These are phyloP conservation scores for Monilinia aucupariae DNA, from an alignment of 2,329 filamentous ascomycete genomes.

Conservation along the genomic window DNA sequence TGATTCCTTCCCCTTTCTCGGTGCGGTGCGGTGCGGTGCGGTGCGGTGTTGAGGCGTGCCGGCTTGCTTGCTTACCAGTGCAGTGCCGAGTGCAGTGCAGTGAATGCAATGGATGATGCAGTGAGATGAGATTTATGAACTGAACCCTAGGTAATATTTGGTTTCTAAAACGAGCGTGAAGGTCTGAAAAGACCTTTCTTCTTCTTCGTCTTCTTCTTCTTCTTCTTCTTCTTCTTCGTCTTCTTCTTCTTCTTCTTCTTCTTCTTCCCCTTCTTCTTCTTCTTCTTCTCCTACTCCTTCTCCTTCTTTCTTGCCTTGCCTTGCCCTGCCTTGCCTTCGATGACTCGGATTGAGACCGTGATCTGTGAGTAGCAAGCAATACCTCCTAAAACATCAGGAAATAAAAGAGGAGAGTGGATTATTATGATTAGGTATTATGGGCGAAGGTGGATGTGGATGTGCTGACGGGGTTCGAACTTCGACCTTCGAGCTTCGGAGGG, in stretches of 20 bases:
- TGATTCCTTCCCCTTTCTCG: slow-evolving; percentile 15
- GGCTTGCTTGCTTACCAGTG: too few relatives aligned
- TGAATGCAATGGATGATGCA: too few relatives aligned
- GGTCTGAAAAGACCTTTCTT: slow-evolving; percentile 2
- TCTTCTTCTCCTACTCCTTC: too few relatives aligned
- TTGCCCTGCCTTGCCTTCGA: neutral
- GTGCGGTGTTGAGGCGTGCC: too few relatives aligned
- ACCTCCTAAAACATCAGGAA: neutral
- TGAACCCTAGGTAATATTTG: neutral
- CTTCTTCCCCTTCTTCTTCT: too few relatives aligned
- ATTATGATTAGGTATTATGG: slow-evolving; percentile 2
- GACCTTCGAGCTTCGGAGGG: slow-evolving; percentile 7
- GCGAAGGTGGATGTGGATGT: neutral
- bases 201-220: neutral
- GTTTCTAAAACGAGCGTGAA: slow-evolving; percentile 15
- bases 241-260: neutral
- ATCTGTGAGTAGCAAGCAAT: neutral
- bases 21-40: too few relatives aligned
- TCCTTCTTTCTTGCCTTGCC: too few relatives aligned
- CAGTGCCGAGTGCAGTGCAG: too few relatives aligned
- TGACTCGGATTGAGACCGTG: neutral
- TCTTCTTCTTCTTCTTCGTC: neutral
- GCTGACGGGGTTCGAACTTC: slow-evolving; percentile 7
- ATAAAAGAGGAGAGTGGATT: slow-evolving; percentile 11
- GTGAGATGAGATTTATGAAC: neutral